Base-by-base conservation (phyloP, 129 eudicot species). In the Kitagawia praeruptora region DNA sequence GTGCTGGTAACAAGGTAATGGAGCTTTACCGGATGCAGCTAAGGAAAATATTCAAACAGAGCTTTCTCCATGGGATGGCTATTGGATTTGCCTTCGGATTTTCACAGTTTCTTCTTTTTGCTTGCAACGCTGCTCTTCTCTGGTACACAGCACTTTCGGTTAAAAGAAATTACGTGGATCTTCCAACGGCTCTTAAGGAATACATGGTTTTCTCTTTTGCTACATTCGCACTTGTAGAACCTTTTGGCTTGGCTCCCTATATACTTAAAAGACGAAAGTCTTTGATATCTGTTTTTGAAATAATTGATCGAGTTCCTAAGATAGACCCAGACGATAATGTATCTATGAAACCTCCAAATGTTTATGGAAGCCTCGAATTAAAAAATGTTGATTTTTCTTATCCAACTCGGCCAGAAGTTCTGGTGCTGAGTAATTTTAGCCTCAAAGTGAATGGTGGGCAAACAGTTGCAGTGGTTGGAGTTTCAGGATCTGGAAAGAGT, bases 401-500 rank as follows among this genome's bases (percentile, higher is more conserved):
- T 80, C 98, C 98, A 28, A 88, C 97, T 70, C 93, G 98, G 10
- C 96, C 98, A 3, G 98, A 94, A 82, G 89, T 92, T 63, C 77
- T 94, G 77, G 96, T 94, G 14, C 80, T 94, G 75, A 94, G 97
- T 79, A 94, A 94, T 79, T 94, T 94, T 76, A 94, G 91, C 75
- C 93, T 94, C 53, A 94, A 89, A 82, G 97, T 94, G 67, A 92
- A 82, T 23, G 98, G 98, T 5, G 98, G 98, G 25, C 98, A 94
- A 85, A 94, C 98, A 7, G 90, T 94, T 8, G 98, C 98, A 19
- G 97, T 94, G 39, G 98, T 94, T 45, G 98, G 98, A 48, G 97
- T 94, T 74, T 94, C 98, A 2, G 98, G 97, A 64, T 94, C 98
- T 6, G 98, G 98, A 37, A 94, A 94, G 83, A 94, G 98, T 85